Base-by-base conservation (phyloP, 192 early-diverging fungal genomes). In the Coemansia sp. region DNA sequence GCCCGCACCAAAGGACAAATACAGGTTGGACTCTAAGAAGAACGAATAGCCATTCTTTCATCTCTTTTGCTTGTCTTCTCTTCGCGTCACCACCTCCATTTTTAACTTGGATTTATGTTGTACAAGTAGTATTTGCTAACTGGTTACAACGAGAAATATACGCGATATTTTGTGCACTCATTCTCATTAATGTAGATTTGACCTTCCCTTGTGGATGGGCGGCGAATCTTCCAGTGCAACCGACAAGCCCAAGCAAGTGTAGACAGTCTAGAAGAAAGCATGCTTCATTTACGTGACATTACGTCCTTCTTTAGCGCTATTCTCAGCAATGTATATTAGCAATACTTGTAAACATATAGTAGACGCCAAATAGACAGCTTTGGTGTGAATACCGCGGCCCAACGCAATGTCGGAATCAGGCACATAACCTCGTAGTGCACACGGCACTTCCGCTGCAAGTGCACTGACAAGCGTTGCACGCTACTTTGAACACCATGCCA, bases 21-120 rank as follows among this genome's bases (percentile, higher is more conserved):
- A 82, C 75, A 82, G 80, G 80, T 82, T 77, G 80, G 80, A 77
- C 33, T 70, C 79, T 16, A 82, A 82, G 57, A 82, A 82, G 75
- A 67, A 69, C 12, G 70, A 82, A 16, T 77, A 74, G 63, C 33
- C 16, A 49, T 2, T 29, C 41, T 33, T 2, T 41, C 0, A 34
- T 16, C 59, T 51, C 60, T 2, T 31, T 65, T 49, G 38, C 36
- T 57, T 52, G 22, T 66, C 36, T 41, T 63, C 61, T 63, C 43
- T 49, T 29, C 59, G 46, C 33, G 6, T 57, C 49, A 24, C 49
- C 22, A 22, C 10, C 52, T 52, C 36, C 8, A 27, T 66, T 20
- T 16, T 66, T 55, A 7, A 41, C 38, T 51, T 22, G 33, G 27
- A 27, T 27, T 27, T 27, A 27, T 27, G 27, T 27, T 27, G 27